Percentiles rank a stretch among this genome's conserved stretches.
These are phyloP conservation scores for Chlorella sp. DNA, from an alignment of 139 green algal species.

Conservation along the genomic window DNA sequence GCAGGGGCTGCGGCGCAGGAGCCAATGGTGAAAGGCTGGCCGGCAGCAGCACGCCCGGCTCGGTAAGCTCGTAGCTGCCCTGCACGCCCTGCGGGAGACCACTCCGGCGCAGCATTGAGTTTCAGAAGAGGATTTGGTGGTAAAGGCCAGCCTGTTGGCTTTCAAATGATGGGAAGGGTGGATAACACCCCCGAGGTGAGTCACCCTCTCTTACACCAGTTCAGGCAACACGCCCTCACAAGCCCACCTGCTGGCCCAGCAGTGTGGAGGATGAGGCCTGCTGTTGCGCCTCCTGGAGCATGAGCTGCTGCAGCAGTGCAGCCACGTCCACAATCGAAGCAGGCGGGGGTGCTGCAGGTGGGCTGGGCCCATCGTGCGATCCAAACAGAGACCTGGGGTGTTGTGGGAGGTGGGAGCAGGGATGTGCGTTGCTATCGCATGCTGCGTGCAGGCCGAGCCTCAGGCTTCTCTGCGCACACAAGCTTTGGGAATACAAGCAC, in stretches of 20 bases:
- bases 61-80: neutral
- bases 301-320: constrained; percentile 18
- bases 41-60: constrained; percentile 3
- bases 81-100: neutral
- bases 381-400: constrained; percentile 18
- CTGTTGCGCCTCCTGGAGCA: constrained; percentile 18
- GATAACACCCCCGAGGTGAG: too few species aligned
- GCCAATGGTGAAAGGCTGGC: constrained; percentile 12
- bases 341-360: neutral
- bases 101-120: neutral
- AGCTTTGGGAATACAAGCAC: too few species aligned
- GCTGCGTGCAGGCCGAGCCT: too few species aligned
- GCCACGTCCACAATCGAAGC: too few species aligned
- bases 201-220: too few species aligned
- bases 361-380: neutral
- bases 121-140: too few species aligned
- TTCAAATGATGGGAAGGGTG: too few species aligned
- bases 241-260: neutral
- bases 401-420: too few species aligned
- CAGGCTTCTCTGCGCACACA: too few species aligned
- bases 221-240: neutral
- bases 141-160: too few species aligned
- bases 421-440: too few species aligned
- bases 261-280: neutral
- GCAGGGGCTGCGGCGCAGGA: neutral